Evolutionary conservation across 2,329 filamentous ascomycete genomes (phyloP).

Genomic region (Alternaria alternata): DNA sequence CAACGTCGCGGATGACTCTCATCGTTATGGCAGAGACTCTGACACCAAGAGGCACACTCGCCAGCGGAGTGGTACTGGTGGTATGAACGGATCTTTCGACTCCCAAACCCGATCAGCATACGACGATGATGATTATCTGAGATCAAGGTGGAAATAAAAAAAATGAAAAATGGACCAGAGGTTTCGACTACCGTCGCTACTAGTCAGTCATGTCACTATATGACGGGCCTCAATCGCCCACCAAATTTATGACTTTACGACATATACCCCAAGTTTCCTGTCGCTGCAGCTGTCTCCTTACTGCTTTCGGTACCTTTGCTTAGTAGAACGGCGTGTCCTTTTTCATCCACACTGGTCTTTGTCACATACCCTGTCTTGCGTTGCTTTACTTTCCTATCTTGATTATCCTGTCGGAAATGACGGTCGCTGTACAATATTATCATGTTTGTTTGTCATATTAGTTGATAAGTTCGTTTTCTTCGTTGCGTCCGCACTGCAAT

Average conservation of each 20-base stretch:
- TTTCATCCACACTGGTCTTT: neutral
- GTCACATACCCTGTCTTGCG: neutral
- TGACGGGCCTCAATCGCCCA: neutral
- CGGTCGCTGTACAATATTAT: neutral
- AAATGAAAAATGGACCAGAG: conserved; percentile 44
- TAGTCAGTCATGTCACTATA: conserved; percentile 18
- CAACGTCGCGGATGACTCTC: conserved; percentile 43
- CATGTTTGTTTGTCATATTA: neutral
- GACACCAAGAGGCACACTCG: conserved; percentile 39
- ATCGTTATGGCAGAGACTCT: conserved; percentile 41
- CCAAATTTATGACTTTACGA: conserved; percentile 13
- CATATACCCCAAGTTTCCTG: conserved; percentile 10
- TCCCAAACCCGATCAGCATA: conserved; percentile 40
- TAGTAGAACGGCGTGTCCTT: neutral
- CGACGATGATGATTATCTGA: conserved; percentile 44
- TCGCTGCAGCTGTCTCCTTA: neutral
- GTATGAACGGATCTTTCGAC: conserved; percentile 38
- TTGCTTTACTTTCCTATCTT: neutral
- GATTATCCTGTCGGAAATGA: neutral
- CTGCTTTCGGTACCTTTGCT: neutral
- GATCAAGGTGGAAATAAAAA: conserved; percentile 33
- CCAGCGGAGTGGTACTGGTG: conserved; percentile 35
- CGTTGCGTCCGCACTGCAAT: neutral
- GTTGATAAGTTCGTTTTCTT: neutral
- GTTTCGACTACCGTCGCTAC: conserved; percentile 43